Evolutionary conservation across 805 yeast genomes (phyloP), one percentile per base, ranked within the genome.

Genomic region (Candida caryicola): DNA sequence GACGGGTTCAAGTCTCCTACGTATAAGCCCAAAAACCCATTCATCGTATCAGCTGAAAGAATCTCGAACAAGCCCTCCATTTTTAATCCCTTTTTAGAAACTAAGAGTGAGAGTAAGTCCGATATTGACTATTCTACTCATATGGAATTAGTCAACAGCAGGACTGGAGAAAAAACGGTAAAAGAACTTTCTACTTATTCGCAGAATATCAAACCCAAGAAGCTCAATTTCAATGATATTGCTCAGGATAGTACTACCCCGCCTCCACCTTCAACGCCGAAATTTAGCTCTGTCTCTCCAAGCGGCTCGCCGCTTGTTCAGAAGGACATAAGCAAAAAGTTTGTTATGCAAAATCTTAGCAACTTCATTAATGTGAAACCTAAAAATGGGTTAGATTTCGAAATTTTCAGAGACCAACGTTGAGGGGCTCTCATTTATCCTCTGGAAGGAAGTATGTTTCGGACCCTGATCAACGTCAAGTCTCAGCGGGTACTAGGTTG

Each of bases 61-160:
- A 5, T 10, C 14, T 2, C 33, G 5, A 10, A 29, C 2, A 33
- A 32, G 23, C 27, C 35, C 2, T 31, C 34, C 12, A 23, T 35
- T 25, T 34, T 17, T 21, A 40, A 40, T 29, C 43, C 43, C 10
- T 40, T 40, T 26, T 3, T 27, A n/a, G 12, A 4, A 4, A 4
- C 13, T 4, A 8, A 12, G 12, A 31, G 16, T 17, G 25, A 39
- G 17, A 23, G 8, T 6, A 10, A 12, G 23, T 35, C 37, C 8
- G 16, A 15, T n/a, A 29, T 54, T 34, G 59, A 62, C 36, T 67
- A 60, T 41, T 63, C 61, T 15, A 54, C 63, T 12, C 68, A 65
- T 33, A 54, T 66, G 36, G 76, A 73, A 43, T 51, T 62, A 41
- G 46, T 70, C 23, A 63, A 71, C 50, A 64, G 59, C 40, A 63